Evolutionary conservation across 352 stramenopile genomes (phyloP).

Genomic region (Pseudoperonospora humuli): DNA sequence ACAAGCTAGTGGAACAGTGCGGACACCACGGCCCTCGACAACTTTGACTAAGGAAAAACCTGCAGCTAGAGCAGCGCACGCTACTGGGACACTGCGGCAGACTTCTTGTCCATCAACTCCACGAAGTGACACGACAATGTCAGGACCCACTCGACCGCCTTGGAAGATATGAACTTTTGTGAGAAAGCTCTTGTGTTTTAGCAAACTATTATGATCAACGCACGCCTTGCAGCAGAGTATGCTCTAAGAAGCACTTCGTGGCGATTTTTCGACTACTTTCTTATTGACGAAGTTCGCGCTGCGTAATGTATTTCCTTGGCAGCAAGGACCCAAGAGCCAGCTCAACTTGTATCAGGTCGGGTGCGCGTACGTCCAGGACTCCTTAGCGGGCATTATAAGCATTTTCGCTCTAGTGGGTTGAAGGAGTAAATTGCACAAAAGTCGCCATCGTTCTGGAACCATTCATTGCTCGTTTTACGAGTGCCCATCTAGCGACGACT

Average conservation of each 20-base stretch:
- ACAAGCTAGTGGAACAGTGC: background rate
- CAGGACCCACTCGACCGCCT: slow-evolving; percentile 9
- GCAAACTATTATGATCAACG: slow-evolving; percentile 10
- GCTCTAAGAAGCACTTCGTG: slow-evolving; percentile 16
- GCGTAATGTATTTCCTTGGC: too few species aligned
- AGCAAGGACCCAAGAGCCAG: too few species aligned
- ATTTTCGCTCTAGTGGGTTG: too few species aligned
- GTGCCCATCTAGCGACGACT: slow-evolving; percentile 28
- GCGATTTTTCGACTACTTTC: background rate
- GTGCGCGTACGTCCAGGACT: too few species aligned
- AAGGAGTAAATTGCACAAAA: too few species aligned
- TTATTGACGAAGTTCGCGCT: background rate
- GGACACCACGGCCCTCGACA: slow-evolving; percentile 7
- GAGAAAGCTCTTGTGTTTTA: slow-evolving; percentile 28
- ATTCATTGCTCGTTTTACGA: background rate
- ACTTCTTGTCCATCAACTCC: slow-evolving; percentile 10
- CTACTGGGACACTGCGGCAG: slow-evolving; percentile 3
- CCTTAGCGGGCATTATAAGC: too few species aligned
- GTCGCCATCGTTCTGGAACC: too few species aligned
- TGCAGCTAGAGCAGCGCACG: slow-evolving; percentile 1
- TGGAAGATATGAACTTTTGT: slow-evolving; percentile 36
- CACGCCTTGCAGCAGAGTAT: background rate
- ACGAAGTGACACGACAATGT: slow-evolving; percentile 4
- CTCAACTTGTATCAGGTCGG: too few species aligned
- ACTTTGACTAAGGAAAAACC: slow-evolving; percentile 10